Percentiles rank a stretch among this genome's conserved stretches.
phyloP scores from a whole-genome alignment of 2,329 filamentous ascomycete species.

The Fusarium nanum region DNA sequence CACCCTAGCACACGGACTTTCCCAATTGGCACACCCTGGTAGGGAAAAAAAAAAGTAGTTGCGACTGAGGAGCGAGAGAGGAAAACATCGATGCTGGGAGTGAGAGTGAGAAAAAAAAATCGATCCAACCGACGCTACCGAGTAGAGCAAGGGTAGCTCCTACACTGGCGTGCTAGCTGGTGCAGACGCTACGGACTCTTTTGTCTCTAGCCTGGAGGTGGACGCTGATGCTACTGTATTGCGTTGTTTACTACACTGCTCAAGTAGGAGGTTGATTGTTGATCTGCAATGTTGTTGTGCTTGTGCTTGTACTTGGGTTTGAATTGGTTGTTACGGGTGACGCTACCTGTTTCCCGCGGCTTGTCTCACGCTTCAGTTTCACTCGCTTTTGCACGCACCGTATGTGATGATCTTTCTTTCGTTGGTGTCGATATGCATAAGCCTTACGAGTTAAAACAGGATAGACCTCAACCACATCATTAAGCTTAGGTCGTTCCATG shows the following conservation, averaged over 20 bases:
- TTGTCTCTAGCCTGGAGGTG: slow-evolving; percentile 27
- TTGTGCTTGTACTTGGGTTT: neutral
- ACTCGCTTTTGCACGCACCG: neutral
- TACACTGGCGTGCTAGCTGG: slow-evolving; percentile 41
- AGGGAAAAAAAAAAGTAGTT: slow-evolving; percentile 10
- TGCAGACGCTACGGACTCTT: slow-evolving; percentile 31
- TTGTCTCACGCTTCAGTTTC: neutral
- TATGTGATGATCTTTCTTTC: neutral
- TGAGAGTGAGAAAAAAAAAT: slow-evolving; percentile 29
- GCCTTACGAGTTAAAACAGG: neutral
- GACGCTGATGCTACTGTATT: slow-evolving; percentile 29
- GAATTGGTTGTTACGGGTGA: slow-evolving; percentile 34
- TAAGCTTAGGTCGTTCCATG: neutral
- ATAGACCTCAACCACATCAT: slow-evolving; percentile 10
- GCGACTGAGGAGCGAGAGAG: neutral
- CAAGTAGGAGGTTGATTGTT: slow-evolving; percentile 37
- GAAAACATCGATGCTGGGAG: neutral
- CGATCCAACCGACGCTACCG: slow-evolving; percentile 45
- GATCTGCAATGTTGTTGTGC: slow-evolving; percentile 29
- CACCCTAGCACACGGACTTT: slow-evolving; percentile 30
- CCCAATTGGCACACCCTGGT: slow-evolving; percentile 15
- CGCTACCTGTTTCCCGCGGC: slow-evolving; percentile 1
- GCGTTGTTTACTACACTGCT: slow-evolving; percentile 28
- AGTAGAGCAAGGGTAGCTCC: slow-evolving; percentile 42
- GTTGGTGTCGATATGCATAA: neutral